Evolutionary conservation across 176 grass and related monocot genomes (phyloP).

Genomic region (Phoenix roebelenii): DNA sequence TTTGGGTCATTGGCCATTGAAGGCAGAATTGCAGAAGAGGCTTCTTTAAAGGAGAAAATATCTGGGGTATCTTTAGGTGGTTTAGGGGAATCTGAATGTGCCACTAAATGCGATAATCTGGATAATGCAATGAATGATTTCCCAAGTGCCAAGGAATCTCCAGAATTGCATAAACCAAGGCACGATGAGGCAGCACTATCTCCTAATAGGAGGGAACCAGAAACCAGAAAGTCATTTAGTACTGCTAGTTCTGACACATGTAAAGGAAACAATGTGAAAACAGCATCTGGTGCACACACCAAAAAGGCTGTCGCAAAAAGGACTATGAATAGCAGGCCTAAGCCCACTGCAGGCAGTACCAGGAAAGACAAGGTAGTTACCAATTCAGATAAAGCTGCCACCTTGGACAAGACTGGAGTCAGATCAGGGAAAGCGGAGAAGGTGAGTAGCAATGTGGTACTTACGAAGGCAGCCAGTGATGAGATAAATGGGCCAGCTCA

Average conservation of each 20-base stretch:
- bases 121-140: slow-evolving; percentile 22
- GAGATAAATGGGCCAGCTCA: background rate
- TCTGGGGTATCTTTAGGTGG: slow-evolving; percentile 1
- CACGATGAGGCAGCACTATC: slow-evolving; percentile 27
- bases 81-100: slow-evolving; percentile 17
- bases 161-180: slow-evolving; percentile 10
- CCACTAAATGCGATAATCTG: slow-evolving; percentile 9
- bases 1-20: slow-evolving; percentile 12
- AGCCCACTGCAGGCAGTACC: background rate
- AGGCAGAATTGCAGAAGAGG: slow-evolving; percentile 4
- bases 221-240: slow-evolving; percentile 10
- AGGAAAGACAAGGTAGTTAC: background rate
- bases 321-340: slow-evolving; percentile 29
- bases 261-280: slow-evolving; percentile 18
- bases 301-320: slow-evolving; percentile 63
- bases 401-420: slow-evolving; percentile 1
- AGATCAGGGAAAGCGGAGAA: slow-evolving; percentile 11
- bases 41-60: slow-evolving; percentile 2
- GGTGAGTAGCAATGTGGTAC: background rate
- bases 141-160: slow-evolving; percentile 13
- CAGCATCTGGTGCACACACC: slow-evolving; percentile 3
- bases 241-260: slow-evolving; percentile 19
- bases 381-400: background rate
- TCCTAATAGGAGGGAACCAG: slow-evolving; percentile 25
- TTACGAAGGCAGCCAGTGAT: too few species aligned